Evolutionary conservation across 192 early-diverging fungal genomes (phyloP).

Genomic region (Phlyctochytrium arcticum): DNA sequence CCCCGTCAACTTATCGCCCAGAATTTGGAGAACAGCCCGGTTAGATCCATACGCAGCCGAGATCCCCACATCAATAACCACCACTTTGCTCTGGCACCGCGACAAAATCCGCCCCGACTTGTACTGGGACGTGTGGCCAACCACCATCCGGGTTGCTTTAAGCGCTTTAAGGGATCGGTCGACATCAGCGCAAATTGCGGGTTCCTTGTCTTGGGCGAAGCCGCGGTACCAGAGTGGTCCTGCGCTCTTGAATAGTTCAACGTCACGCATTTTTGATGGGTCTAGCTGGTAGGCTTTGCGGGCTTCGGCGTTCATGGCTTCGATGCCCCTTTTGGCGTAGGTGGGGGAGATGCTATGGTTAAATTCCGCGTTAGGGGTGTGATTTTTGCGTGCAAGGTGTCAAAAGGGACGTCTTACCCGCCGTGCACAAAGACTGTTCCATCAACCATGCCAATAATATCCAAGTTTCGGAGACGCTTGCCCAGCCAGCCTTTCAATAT

Average conservation of each 20-base stretch:
- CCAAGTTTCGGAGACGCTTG: conserved; percentile 32
- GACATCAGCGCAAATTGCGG: conserved; percentile 39
- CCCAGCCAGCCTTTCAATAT: conserved; percentile 45
- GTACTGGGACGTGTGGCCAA: conserved; percentile 65
- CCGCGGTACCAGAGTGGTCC: conserved; percentile 58
- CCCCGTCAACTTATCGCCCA: conserved; percentile 51
- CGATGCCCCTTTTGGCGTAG: conserved; percentile 42
- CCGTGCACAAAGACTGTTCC: conserved; percentile 62
- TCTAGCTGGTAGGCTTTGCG: conserved; percentile 22
- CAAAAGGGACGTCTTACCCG: conserved; percentile 27
- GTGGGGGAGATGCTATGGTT: conserved; percentile 18
- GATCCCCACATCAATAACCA: conserved; percentile 73
- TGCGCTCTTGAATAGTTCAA: conserved; percentile 37
- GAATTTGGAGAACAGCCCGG: conserved; percentile 67
- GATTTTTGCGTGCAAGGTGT: neutral
- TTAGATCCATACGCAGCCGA: conserved; percentile 63
- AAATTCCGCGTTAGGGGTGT: too few relatives aligned
- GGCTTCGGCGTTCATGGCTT: conserved; percentile 46
- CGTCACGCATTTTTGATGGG: conserved; percentile 5
- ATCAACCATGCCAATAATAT: conserved; percentile 46
- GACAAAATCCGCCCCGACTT: conserved; percentile 51
- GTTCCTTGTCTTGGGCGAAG: conserved; percentile 51
- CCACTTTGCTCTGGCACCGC: conserved; percentile 55
- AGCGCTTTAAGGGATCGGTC: conserved; percentile 41
- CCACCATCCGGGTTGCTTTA: conserved; percentile 62